These are phyloP conservation scores for Ilex asprella DNA, from an alignment of 257 asterid species.

Conservation along the genomic window DNA sequence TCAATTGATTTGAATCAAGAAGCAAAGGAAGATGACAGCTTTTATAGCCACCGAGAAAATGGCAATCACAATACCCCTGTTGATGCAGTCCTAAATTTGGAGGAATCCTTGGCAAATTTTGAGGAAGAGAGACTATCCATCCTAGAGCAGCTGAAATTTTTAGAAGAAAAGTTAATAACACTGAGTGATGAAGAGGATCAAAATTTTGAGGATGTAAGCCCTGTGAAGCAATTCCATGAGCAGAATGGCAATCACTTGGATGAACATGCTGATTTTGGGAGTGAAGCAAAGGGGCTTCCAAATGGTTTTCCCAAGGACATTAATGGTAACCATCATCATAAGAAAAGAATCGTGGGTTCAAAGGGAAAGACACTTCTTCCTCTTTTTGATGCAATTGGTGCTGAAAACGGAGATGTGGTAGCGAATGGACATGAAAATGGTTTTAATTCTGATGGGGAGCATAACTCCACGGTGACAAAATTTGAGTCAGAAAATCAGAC, in stretches of 20 bases:
- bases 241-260: constrained; percentile 23
- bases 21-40: constrained; percentile 51
- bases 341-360: constrained; percentile 26
- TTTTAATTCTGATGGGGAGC: constrained; percentile 31
- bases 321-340: constrained; percentile 37
- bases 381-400: constrained; percentile 65
- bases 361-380: constrained; percentile 83
- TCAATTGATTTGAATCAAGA: constrained; percentile 73
- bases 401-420: constrained; percentile 36
- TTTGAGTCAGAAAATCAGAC: constrained; percentile 42
- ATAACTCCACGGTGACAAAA: constrained; percentile 24
- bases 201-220: constrained; percentile 39
- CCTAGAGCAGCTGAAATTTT: constrained; percentile 73
- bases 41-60: constrained; percentile 29
- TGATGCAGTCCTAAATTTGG: constrained; percentile 58
- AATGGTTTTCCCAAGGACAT: constrained; percentile 42
- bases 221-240: constrained; percentile 17
- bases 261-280: constrained; percentile 20
- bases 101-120: constrained; percentile 77
- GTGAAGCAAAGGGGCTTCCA: constrained; percentile 34
- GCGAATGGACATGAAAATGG: constrained; percentile 27
- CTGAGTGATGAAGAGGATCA: constrained; percentile 45
- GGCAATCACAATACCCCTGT: constrained; percentile 47
- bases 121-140: constrained; percentile 86
- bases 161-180: constrained; percentile 72